Base-by-base conservation (phyloP, 208 protist genomes). In the Crithidia bombi region DNA sequence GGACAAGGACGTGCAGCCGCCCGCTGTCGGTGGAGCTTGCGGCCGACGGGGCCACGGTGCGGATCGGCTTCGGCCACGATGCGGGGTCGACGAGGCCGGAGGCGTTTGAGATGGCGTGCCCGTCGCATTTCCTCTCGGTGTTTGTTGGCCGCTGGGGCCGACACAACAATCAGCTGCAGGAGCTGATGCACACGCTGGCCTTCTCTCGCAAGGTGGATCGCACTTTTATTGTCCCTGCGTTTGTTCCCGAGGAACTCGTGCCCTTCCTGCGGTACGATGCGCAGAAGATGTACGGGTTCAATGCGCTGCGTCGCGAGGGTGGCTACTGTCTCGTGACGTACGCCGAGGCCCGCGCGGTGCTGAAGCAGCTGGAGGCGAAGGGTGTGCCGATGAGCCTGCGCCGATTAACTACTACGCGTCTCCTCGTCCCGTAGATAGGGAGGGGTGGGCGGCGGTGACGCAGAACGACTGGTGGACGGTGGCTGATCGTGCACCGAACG, bases 151-250 rank as follows among this genome's bases (percentile, higher is more conserved):
- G 66, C 56, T 72, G 44, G 14, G 66, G 66, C 35, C 43, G 56
- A 0, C 66, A 72, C 26, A 54, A 72, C 66, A 62, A 61, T 10
- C 66, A 72, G 56, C 21, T 72, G 56, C 56, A 65, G 46, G 55
- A 62, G 36, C 26, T 72, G 25, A 4, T 65, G 55, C 58, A 72
- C 56, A 38, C 43, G 14, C n/a, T 65, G 6, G 41, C 66, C 17
- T 46, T 72, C 33, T 32, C 66, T 21, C 41, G 17, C 6, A 35
- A 19, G 26, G 12, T 51, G 30, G 56, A 57, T 36, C 66, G 66
- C 26, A 72, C 56, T 10, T 65, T 72, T 30, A 38, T 65, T 30
- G 12, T 65, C 14, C 56, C 66, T 1, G 43, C 33, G 17, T 39
- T 71, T 12, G 43, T 50, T 11, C 65, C 65, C 15, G 54, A 25